Evolutionary conservation across 306 rosid species (phyloP).

Genomic region (Vigna trinervia): DNA sequence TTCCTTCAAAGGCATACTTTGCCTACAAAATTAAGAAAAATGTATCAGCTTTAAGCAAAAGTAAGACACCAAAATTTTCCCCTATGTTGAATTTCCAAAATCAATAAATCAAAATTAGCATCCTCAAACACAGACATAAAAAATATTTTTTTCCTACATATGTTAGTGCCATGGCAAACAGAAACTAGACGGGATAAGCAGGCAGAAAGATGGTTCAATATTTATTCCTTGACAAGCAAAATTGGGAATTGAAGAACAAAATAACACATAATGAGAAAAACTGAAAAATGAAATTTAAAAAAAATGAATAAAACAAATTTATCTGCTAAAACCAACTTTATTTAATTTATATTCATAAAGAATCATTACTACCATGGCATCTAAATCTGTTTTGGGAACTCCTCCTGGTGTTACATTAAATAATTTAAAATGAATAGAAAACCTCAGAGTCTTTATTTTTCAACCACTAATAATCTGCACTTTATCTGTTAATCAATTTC

Average conservation of each 20-base stretch:
- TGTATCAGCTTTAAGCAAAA: constrained; percentile 33
- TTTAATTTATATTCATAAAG: neutral
- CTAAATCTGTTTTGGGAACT: constrained; percentile 6
- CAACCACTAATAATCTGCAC: constrained; percentile 30
- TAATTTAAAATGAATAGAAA: constrained; percentile 15
- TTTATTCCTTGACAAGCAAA: constrained; percentile 9
- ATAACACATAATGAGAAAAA: neutral
- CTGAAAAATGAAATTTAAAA: constrained; percentile 13
- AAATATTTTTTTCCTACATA: constrained; percentile 11
- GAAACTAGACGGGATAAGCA: constrained; percentile 28
- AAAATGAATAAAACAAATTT: neutral
- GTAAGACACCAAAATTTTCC: constrained; percentile 24
- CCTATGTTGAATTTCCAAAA: constrained; percentile 3
- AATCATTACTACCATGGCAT: neutral
- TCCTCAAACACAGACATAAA: constrained; percentile 16
- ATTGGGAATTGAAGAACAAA: constrained; percentile 9
- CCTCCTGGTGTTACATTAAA: constrained; percentile 2
- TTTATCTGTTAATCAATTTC: constrained; percentile 5
- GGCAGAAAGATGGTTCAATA: constrained; percentile 31
- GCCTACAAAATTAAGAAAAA: constrained; percentile 46
- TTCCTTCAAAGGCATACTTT: constrained; percentile 34
- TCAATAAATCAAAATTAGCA: constrained; percentile 35
- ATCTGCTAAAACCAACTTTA: neutral
- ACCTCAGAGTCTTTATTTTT: neutral
- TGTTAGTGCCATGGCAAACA: constrained; percentile 14